Percentiles rank a stretch among this genome's conserved stretches.
Conservation (phyloP, 2,329 filamentous ascomycete species). For the Phyllosticta citriasiana region DNA sequence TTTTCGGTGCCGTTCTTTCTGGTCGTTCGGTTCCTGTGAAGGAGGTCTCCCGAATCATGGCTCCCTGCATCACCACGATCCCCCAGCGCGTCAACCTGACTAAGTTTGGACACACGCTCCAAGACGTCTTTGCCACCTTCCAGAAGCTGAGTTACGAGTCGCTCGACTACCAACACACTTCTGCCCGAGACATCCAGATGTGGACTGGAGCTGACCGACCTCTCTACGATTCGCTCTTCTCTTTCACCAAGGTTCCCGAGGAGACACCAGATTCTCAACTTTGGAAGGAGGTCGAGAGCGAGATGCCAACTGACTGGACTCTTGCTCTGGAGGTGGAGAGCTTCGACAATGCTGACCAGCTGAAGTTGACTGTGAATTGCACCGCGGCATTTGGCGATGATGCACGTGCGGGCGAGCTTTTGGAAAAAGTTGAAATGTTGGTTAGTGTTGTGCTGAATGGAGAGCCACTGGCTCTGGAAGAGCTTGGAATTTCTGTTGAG, state of each 20-base stretch:
- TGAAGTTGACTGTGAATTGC: constrained; percentile 19
- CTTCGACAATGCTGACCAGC: constrained; percentile 14
- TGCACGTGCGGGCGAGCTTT: constrained; percentile 17
- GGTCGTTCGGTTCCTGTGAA: constrained; percentile 23
- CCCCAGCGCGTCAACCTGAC: constrained; percentile 23
- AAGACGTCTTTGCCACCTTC: constrained; percentile 16
- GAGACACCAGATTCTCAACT: constrained; percentile 13
- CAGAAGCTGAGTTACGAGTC: constrained; percentile 19
- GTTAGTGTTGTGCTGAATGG: constrained; percentile 19
- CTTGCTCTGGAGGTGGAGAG: constrained; percentile 27
- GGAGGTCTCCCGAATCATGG: constrained; percentile 22
- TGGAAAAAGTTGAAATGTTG: constrained; percentile 25
- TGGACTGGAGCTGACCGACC: constrained; percentile 24
- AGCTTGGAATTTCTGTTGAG: constrained; percentile 24
- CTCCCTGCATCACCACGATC: constrained; percentile 29
- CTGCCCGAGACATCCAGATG: constrained; percentile 26
- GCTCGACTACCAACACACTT: constrained; percentile 27
- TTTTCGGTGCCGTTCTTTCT: constrained; percentile 25
- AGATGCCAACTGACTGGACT: constrained; percentile 27
- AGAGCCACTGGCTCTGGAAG: constrained; percentile 17
- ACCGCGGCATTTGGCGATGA: constrained; percentile 18
- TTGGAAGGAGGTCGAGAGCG: constrained; percentile 23
- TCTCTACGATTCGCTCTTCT: constrained; percentile 28
- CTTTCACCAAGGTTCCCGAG: constrained; percentile 18
- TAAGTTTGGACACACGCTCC: constrained; percentile 14